These are phyloP conservation scores for Pleurotus djamor DNA, from an alignment of 768 basidiomycete species.

Conservation along the genomic window DNA sequence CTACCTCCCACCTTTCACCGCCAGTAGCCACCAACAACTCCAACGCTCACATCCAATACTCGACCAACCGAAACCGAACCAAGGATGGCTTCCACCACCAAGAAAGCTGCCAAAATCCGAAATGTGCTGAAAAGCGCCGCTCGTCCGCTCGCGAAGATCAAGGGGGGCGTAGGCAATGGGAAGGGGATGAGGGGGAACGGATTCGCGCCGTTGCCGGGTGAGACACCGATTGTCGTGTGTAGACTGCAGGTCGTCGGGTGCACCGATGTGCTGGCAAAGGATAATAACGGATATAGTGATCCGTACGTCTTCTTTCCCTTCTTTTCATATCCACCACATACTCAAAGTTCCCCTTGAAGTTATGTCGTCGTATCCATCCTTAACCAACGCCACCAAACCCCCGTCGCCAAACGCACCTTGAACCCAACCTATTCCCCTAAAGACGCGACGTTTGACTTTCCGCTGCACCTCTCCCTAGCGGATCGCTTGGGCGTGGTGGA, in stretches of 20 bases:
- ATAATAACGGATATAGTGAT: constrained; percentile 70
- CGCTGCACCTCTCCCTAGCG: constrained; percentile 74
- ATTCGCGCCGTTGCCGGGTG: constrained; percentile 50
- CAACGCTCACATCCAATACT: background rate
- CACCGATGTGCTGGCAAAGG: constrained; percentile 57
- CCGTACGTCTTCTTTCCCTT: constrained; percentile 49
- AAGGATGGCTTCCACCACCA: constrained; percentile 25
- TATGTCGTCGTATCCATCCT: constrained; percentile 70
- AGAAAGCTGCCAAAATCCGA: constrained; percentile 44
- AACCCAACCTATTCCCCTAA: constrained; percentile 66
- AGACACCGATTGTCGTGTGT: constrained; percentile 64
- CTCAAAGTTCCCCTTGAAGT: constrained; percentile 28
- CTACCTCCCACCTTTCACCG: too few species aligned
- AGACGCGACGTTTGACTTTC: constrained; percentile 88
- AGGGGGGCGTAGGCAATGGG: constrained; percentile 20
- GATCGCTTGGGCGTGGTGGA: constrained; percentile 76
- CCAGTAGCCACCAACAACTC: too few species aligned
- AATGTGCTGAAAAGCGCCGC: constrained; percentile 63
- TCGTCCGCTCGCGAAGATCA: constrained; percentile 46
- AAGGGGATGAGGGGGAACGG: constrained; percentile 26
- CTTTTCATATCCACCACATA: background rate
- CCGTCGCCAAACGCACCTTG: constrained; percentile 69
- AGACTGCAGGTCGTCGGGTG: constrained; percentile 70
- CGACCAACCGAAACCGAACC: constrained; percentile 13
- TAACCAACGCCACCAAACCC: constrained; percentile 62